phyloP scores from a whole-genome alignment of 148 eudicot species.

The Vaccinium vitisidaea region DNA sequence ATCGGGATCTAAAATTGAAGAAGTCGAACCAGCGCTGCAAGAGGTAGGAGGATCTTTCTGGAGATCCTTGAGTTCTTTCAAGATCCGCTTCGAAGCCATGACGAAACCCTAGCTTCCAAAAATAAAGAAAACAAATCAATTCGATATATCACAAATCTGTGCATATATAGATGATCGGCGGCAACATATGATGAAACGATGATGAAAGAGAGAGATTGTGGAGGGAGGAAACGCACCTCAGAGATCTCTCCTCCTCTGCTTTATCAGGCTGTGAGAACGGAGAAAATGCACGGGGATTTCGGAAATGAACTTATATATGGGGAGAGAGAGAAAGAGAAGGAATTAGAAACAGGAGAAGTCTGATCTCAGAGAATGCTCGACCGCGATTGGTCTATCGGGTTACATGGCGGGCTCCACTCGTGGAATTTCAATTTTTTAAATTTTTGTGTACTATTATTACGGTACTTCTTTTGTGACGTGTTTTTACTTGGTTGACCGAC shows the following conservation, averaged over 20 bases:
- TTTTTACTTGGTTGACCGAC: too few species aligned
- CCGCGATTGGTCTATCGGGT: slow-evolving; percentile 3
- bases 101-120: slow-evolving; percentile 25
- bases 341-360: background rate
- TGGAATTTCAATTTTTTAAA: background rate
- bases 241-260: slow-evolving; percentile 18
- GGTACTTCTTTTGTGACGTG: too few species aligned
- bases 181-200: background rate
- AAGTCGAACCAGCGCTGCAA: slow-evolving; percentile 42
- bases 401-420: background rate
- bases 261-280: slow-evolving; percentile 6
- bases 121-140: slow-evolving; percentile 25
- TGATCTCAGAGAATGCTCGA: background rate
- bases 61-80: slow-evolving; percentile 50
- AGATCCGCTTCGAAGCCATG: slow-evolving; percentile 57
- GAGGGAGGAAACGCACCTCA: slow-evolving; percentile 5
- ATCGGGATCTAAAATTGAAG: background rate
- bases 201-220: background rate
- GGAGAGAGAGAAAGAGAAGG: background rate
- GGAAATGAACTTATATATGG: background rate
- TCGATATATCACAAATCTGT: background rate
- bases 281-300: background rate
- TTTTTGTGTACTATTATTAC: too few species aligned
- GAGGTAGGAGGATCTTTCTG: slow-evolving; percentile 54
- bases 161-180: background rate